phyloP scores from a whole-genome alignment of 2,329 filamentous ascomycete genomes.

The Cercospora beticola region DNA sequence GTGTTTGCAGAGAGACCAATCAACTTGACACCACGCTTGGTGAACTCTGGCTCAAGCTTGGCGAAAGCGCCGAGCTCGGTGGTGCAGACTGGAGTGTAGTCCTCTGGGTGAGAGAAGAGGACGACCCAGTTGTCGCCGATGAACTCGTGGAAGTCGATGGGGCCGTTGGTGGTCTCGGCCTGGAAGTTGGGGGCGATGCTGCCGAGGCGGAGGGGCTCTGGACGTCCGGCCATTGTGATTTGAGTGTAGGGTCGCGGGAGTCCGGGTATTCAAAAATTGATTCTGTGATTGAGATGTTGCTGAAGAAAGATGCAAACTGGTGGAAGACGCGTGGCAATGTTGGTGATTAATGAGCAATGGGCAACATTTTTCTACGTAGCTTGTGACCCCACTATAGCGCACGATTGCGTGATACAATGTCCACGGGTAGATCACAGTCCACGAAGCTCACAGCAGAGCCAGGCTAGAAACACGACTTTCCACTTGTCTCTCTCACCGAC shows the following conservation, averaged over 20 bases:
- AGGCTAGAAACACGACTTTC: neutral
- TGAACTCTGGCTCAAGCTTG: slow-evolving; percentile 64
- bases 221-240: slow-evolving; percentile 11
- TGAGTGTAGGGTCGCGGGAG: slow-evolving; percentile 1
- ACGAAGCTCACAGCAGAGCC: neutral
- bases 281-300: neutral
- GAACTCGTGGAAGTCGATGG: slow-evolving; percentile 70
- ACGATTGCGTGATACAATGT: slow-evolving; percentile 5
- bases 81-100: slow-evolving; percentile 61
- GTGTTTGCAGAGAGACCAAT: slow-evolving; percentile 58
- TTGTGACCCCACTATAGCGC: slow-evolving; percentile 5
- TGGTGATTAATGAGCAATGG: slow-evolving; percentile 4
- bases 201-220: slow-evolving; percentile 59
- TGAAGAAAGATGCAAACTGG: neutral
- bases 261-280: slow-evolving; percentile 12
- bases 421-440: neutral
- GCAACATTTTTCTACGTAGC: slow-evolving; percentile 3
- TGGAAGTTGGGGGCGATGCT: slow-evolving; percentile 68
- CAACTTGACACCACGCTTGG: slow-evolving; percentile 61
- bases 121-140: slow-evolving; percentile 69
- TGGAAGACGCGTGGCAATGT: slow-evolving; percentile 1
- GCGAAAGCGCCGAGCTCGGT: slow-evolving; percentile 64
- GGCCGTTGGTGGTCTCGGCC: slow-evolving; percentile 64
- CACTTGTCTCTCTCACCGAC: neutral
- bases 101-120: slow-evolving; percentile 68